These are phyloP conservation scores for Choanephora cucurbitarum DNA, from an alignment of 371 early-diverging fungal species.

Conservation along the genomic window DNA sequence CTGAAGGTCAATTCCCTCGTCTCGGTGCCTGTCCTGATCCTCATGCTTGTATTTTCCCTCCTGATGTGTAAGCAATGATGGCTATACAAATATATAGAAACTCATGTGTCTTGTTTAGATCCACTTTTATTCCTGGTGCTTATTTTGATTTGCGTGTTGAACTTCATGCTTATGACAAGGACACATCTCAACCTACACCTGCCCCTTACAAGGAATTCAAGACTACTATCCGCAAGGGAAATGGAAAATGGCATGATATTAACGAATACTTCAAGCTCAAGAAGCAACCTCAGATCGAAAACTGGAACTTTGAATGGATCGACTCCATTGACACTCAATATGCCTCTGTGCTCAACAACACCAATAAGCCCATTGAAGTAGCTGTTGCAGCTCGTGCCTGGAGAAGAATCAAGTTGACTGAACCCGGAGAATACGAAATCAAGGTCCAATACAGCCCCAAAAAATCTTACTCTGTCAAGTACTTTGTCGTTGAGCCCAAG, in stretches of 20 bases:
- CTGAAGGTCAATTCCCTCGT: constrained; percentile 58
- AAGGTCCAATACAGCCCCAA: constrained; percentile 42
- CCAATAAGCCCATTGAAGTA: constrained; percentile 51
- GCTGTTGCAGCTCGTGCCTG: constrained; percentile 55
- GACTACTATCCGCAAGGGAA: constrained; percentile 47
- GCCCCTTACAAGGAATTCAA: constrained; percentile 40
- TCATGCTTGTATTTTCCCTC: constrained; percentile 59
- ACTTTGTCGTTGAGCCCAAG: constrained; percentile 45
- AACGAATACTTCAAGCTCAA: constrained; percentile 44
- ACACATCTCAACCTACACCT: constrained; percentile 40
- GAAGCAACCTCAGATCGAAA: constrained; percentile 37
- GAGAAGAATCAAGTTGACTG: constrained; percentile 56
- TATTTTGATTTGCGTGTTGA: constrained; percentile 64
- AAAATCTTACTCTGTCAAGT: constrained; percentile 38
- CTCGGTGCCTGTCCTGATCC: constrained; percentile 57
- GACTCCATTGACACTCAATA: constrained; percentile 56
- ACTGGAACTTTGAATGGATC: constrained; percentile 55
- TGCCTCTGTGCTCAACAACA: constrained; percentile 27
- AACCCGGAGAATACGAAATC: constrained; percentile 61
- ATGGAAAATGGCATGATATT: constrained; percentile 47
- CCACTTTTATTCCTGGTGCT: constrained; percentile 58
- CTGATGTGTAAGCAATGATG: constrained; percentile 48
- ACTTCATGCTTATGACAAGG: constrained; percentile 56
- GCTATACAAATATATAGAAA: neutral
- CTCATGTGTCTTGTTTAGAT: constrained; percentile 27